These are phyloP conservation scores for Nakazawaea wickerhamii DNA, from an alignment of 805 yeast genomes.

Conservation along the genomic window DNA sequence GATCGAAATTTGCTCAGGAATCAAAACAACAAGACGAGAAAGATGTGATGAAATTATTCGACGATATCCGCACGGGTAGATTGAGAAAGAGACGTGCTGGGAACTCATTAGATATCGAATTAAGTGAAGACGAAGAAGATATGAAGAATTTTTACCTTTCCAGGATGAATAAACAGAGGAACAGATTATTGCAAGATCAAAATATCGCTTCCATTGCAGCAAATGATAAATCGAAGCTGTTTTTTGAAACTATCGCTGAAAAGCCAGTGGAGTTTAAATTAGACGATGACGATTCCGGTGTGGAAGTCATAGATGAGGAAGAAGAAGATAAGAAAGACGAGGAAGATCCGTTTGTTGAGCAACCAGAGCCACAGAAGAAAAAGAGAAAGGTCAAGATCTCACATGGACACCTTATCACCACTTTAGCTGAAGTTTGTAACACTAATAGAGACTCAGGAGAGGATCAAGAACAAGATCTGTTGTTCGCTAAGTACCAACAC, in stretches of 20 bases:
- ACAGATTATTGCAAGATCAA: conserved; percentile 42
- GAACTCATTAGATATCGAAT: conserved; percentile 40
- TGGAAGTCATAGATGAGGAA: conserved; percentile 21
- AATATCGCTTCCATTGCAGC: conserved; percentile 38
- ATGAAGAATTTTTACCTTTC: conserved; percentile 31
- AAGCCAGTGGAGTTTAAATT: conserved; percentile 26
- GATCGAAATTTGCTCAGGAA: conserved; percentile 52
- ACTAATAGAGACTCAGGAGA: conserved; percentile 27
- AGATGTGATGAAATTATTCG: conserved; percentile 59
- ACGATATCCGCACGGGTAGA: conserved; percentile 69
- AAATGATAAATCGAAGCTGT: conserved; percentile 57
- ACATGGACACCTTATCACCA: conserved; percentile 50
- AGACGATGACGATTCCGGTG: conserved; percentile 22
- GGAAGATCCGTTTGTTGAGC: conserved; percentile 8
- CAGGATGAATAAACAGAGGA: conserved; percentile 38
- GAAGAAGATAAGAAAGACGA: conserved; percentile 16
- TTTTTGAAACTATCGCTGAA: conserved; percentile 58
- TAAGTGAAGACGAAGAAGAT: conserved; percentile 66
- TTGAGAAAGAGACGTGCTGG: conserved; percentile 51
- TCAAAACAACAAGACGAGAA: conserved; percentile 57
- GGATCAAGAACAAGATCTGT: conserved; percentile 23
- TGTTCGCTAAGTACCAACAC: conserved; percentile 30
- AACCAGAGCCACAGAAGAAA: conserved; percentile 16
- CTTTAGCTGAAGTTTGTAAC: conserved; percentile 45
- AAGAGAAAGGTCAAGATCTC: conserved; percentile 37